Evolutionary conservation across 1,284 basidiomycete genomes (phyloP), one percentile per base, ranked within the genome.

Genomic region (Pterulicium gracile): DNA sequence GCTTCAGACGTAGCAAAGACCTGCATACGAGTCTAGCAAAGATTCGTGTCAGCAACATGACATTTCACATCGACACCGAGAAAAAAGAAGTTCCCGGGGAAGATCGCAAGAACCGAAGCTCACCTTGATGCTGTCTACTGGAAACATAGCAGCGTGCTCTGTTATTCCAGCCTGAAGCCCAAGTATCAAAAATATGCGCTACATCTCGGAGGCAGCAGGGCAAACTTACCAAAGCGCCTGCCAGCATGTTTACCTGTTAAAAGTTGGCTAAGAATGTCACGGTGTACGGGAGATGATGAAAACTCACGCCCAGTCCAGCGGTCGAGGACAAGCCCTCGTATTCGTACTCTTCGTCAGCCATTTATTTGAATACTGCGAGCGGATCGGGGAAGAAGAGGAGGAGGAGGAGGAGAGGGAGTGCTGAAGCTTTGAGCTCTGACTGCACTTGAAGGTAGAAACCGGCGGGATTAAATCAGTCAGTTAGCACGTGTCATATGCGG

Each of bases 91-190:
- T 52, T 44, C 35, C 47, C 39, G 20, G 27, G 42, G 34, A 36
- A 42, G 23, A 19, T 13, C 34, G 15, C 36, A 32, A 42, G 19
- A 40, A n/a, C 23, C 20, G 35, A 17, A 15, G 65, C 81, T 54
- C 50, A 90, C 95, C 74, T 98, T 98, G 64, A 99, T 96, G 58
- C 90, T 93, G 68, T 99, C 96, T 52, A 98, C 74, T 2, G 96
- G 96, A 62, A 91, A 99, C 88, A 99, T 98, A 61, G 96, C 91
- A 20, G 94, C 90, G 67, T 99, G 96, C 65, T 99, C 96, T 47
- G 92, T 93, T 57, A 99, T 98, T 51, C 96, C 96, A 55, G 96
- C 95, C 90, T 94, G 61, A 3, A 19, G 42, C 22, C 34, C 20
- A 7, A 22, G 43, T 34, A 51, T 34, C 46, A 47, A n/a, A 50